Evolutionary conservation across 2,329 filamentous ascomycete genomes (phyloP).

Genomic region (Magnaporthales sp.): DNA sequence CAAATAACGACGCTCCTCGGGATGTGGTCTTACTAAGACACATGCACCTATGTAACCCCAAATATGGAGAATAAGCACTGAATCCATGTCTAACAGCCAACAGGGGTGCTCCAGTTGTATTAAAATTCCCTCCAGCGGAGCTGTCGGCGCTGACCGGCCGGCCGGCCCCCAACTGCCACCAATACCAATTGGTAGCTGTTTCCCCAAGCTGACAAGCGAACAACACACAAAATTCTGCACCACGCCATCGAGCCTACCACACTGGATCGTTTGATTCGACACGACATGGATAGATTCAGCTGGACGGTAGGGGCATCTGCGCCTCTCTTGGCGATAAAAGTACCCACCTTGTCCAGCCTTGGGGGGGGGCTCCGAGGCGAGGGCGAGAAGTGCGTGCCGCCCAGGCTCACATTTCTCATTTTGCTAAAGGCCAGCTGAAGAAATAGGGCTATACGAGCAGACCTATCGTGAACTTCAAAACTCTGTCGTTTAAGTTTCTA

Average conservation of each 20-base stretch:
- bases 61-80: neutral
- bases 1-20: neutral
- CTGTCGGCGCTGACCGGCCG: neutral
- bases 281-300: neutral
- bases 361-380: neutral
- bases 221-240: neutral
- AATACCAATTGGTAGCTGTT: neutral
- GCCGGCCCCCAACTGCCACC: neutral
- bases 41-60: neutral
- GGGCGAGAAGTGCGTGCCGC: neutral
- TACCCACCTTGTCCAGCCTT: neutral
- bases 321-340: neutral
- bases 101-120: neutral
- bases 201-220: neutral
- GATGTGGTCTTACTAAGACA: neutral
- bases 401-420: neutral
- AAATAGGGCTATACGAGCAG: slow-evolving; percentile 5
- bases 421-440: neutral
- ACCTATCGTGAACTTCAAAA: neutral
- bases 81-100: neutral
- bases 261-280: neutral
- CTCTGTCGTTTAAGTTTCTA: neutral
- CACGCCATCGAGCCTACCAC: neutral
- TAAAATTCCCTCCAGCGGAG: neutral
- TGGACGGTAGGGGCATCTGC: neutral